A percentile compares a stretch with the other conserved stretches of the same genome.
Conservation (phyloP, 352 stramenopile genomes). For the Pilasporangium apinafurcum region DNA sequence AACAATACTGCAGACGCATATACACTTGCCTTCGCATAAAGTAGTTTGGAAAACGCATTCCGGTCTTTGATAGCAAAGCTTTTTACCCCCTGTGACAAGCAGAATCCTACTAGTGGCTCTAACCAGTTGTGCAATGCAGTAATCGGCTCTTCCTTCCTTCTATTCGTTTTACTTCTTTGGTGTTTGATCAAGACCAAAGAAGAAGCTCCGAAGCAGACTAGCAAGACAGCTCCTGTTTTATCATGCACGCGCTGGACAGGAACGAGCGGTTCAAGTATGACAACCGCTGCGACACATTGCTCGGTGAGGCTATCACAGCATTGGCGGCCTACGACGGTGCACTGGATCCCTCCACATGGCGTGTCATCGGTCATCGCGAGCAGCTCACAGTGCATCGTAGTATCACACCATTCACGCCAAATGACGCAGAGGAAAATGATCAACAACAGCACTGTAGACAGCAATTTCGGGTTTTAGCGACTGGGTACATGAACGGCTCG, state of each 20-base stretch:
- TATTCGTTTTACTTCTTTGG: too few relatives aligned
- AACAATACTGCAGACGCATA: too few relatives aligned
- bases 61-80: too few relatives aligned
- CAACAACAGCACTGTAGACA: slow-evolving; percentile 8
- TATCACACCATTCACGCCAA: not conserved
- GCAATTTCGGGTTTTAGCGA: slow-evolving; percentile 30
- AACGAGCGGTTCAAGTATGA: slow-evolving; percentile 35
- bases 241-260: slow-evolving; percentile 11
- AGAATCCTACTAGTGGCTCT: too few relatives aligned
- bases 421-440: too few relatives aligned
- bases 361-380: slow-evolving; percentile 20
- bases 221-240: too few relatives aligned
- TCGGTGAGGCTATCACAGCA: slow-evolving; percentile 39
- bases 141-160: too few relatives aligned
- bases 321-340: slow-evolving; percentile 33
- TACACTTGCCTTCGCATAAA: too few relatives aligned
- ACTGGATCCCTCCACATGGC: slow-evolving; percentile 23
- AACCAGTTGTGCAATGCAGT: too few relatives aligned
- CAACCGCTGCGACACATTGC: slow-evolving; percentile 29
- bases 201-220: too few relatives aligned
- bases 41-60: too few relatives aligned
- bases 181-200: not conserved
- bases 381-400: slow-evolving; percentile 31
- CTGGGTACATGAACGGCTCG: slow-evolving; percentile 29
- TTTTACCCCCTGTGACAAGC: too few relatives aligned